phyloP scores from a whole-genome alignment of 805 yeast genomes.

The Yarrowia sp. region DNA sequence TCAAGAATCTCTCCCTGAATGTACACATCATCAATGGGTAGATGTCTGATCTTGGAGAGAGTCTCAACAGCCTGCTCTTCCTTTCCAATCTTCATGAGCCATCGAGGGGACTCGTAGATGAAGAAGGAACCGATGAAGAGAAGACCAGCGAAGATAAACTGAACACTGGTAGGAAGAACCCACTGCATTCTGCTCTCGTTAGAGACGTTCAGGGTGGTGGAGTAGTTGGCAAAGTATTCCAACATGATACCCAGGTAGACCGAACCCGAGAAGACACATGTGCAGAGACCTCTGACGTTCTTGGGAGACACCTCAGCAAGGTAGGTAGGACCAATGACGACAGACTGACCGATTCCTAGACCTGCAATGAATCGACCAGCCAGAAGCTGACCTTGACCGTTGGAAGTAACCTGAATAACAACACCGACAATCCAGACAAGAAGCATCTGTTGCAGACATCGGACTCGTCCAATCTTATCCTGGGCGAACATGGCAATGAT shows the following conservation, averaged over 20 bases:
- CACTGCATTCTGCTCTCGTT: constrained; percentile 54
- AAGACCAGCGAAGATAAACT: constrained; percentile 56
- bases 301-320: constrained; percentile 62
- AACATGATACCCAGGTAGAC: constrained; percentile 64
- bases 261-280: constrained; percentile 63
- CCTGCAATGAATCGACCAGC: constrained; percentile 67
- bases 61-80: constrained; percentile 54
- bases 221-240: constrained; percentile 58
- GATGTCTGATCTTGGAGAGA: constrained; percentile 55
- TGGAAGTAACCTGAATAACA: constrained; percentile 58
- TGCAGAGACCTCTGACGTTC: constrained; percentile 60
- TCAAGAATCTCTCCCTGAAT: constrained; percentile 60
- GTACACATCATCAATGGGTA: constrained; percentile 58
- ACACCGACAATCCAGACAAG: constrained; percentile 57
- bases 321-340: constrained; percentile 64
- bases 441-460: constrained; percentile 57
- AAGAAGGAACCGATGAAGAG: constrained; percentile 56
- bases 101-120: constrained; percentile 61
- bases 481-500: constrained; percentile 58
- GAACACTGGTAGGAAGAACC: constrained; percentile 56
- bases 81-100: constrained; percentile 56
- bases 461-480: constrained; percentile 60
- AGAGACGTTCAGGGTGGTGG: constrained; percentile 57
- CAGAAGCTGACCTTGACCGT: constrained; percentile 57
- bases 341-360: constrained; percentile 63